Percentiles rank a stretch among this genome's conserved stretches.
Conservation (phyloP, 768 basidiomycete genomes). For the Podaxis pistillaris region DNA sequence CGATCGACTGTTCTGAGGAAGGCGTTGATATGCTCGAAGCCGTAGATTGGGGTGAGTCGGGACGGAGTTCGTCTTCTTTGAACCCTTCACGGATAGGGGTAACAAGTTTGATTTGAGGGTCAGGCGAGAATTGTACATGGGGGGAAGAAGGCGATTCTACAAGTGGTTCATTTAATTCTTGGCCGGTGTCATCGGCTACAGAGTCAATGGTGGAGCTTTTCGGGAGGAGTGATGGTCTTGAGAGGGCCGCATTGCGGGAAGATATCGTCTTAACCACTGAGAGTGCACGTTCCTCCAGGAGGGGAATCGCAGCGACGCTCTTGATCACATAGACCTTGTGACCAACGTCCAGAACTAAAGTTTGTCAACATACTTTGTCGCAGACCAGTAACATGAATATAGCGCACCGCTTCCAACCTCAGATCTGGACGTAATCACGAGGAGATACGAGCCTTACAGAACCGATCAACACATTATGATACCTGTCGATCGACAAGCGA, state of each 20-base stretch:
- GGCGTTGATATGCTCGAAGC: slow-evolving; percentile 56
- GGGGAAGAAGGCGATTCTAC: slow-evolving; percentile 19
- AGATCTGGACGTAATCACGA: slow-evolving; percentile 65
- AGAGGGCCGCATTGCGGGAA: slow-evolving; percentile 42
- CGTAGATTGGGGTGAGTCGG: slow-evolving; percentile 40
- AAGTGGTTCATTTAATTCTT: slow-evolving; percentile 7
- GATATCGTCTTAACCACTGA: slow-evolving; percentile 50
- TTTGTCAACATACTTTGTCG: not conserved
- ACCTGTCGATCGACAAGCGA: slow-evolving; percentile 1
- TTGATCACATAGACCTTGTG: slow-evolving; percentile 69
- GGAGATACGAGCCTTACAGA: slow-evolving; percentile 64
- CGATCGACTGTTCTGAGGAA: slow-evolving; percentile 44
- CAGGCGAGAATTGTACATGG: slow-evolving; percentile 55
- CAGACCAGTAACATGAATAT: slow-evolving; percentile 9
- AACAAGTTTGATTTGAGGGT: slow-evolving; percentile 44
- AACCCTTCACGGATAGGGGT: slow-evolving; percentile 33
- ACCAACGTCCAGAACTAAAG: slow-evolving; percentile 59
- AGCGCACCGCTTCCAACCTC: slow-evolving; percentile 67
- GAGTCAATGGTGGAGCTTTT: slow-evolving; percentile 10
- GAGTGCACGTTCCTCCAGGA: slow-evolving; percentile 62
- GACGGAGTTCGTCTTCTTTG: slow-evolving; percentile 23
- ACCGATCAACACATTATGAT: slow-evolving; percentile 12
- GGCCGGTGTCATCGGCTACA: slow-evolving; percentile 19
- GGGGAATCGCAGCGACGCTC: slow-evolving; percentile 67
- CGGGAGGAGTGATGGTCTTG: slow-evolving; percentile 46